Base-by-base conservation (phyloP, 2,329 filamentous ascomycete genomes). In the Sporothrix schenckii region DNA sequence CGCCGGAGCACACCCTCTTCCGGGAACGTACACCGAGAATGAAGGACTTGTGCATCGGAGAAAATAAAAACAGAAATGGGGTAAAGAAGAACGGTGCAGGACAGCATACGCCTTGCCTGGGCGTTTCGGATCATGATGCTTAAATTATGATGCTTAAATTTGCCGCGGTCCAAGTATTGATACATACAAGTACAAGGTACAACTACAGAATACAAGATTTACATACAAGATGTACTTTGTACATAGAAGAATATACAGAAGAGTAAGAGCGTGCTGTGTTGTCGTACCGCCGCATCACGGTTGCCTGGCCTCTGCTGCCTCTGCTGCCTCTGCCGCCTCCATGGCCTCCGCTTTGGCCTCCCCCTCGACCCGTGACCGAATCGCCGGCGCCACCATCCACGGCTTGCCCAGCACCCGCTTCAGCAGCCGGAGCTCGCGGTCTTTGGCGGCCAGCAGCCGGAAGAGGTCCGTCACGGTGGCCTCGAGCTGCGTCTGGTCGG, bases 391-490 rank as follows among this genome's bases (percentile, higher is more conserved):
- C 56, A 61, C 56, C 56, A 60, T 60, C 16, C 30, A n/a, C 56
- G 56, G 56, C 56, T 39, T 60, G 56, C 56, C 56, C 56, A 60
- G 30, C 16, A 60, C 56, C 34, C 56, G 56, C 56, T 60, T 27
- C 19, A 67, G 34, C 19, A 39, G 49, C 27, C 65, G 65, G 30
- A 24, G 19, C 49, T 69, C 39, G 9, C 47, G 16, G 6, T 61
- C 67, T 56, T 61, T 69, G 53, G 53, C 41, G 16, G 56, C 54
- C 54, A 69, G 41, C 9, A 56, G 67, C 13, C 67, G 53, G 67
- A n/a, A 61, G 11, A 69, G 44, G 53, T 60, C 56, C 2, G 56
- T 60, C 19, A 60, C 19, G 2, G 30, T 21, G 19, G 56, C 56
- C 19, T 60, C 54, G 14, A 58, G 16, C 19, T 34, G 27, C 10